These are phyloP conservation scores for Tolypocladium sp. DNA, from an alignment of 2,329 filamentous ascomycete species.

Conservation along the genomic window DNA sequence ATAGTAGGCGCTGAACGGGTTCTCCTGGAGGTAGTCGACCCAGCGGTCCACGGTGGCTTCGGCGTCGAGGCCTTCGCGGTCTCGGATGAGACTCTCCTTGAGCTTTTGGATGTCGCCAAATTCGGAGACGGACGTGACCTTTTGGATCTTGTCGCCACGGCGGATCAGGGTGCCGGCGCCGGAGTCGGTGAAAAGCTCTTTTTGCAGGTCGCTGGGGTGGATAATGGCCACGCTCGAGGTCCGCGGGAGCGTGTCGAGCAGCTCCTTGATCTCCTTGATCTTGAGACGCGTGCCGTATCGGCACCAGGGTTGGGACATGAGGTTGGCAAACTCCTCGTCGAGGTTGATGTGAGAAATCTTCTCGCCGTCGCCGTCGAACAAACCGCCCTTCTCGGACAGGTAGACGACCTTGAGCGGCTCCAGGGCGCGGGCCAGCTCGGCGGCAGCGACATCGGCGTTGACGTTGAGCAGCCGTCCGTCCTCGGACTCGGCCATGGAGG, in stretches of 20 bases:
- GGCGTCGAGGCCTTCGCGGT: slow-evolving; percentile 74
- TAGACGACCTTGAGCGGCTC: slow-evolving; percentile 97
- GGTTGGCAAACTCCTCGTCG: slow-evolving; percentile 87
- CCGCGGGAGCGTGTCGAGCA: slow-evolving; percentile 78
- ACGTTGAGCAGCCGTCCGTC: slow-evolving; percentile 94
- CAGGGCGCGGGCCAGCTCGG: slow-evolving; percentile 79
- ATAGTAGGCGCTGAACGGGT: slow-evolving; percentile 85
- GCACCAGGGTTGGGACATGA: slow-evolving; percentile 94
- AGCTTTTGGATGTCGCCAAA: slow-evolving; percentile 69
- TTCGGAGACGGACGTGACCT: slow-evolving; percentile 59
- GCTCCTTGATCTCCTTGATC: slow-evolving; percentile 95
- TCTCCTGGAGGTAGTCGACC: slow-evolving; percentile 65
- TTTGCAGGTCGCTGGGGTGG: slow-evolving; percentile 89
- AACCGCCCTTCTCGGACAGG: slow-evolving; percentile 92
- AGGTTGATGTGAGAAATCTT: slow-evolving; percentile 97
- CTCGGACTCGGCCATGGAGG: slow-evolving; percentile 88
- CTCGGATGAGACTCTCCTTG: slow-evolving; percentile 73
- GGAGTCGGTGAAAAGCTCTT: slow-evolving; percentile 93
- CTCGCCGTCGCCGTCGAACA: slow-evolving; percentile 87
- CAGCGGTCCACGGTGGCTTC: slow-evolving; percentile 80
- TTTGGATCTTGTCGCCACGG: slow-evolving; percentile 80
- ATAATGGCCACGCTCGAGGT: slow-evolving; percentile 96
- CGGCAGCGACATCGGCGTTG: slow-evolving; percentile 93
- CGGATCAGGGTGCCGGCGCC: slow-evolving; percentile 90
- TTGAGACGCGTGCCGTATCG: slow-evolving; percentile 90